Evolutionary conservation across 2,329 filamentous ascomycete genomes (phyloP).

Genomic region (Fusarium camptoceras): DNA sequence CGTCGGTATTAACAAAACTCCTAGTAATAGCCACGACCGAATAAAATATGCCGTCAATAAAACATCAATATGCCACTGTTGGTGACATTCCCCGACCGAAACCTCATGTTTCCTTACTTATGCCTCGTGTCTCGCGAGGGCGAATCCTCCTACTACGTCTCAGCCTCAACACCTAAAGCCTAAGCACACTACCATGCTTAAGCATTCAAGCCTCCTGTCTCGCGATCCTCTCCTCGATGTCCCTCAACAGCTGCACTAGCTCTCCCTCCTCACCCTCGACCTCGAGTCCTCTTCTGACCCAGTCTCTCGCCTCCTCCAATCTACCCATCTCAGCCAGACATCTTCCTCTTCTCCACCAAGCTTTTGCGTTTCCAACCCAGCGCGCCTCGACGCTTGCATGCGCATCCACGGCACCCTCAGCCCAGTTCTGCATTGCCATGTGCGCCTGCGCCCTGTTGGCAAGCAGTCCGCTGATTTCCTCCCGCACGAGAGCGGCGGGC

Average conservation of each 20-base stretch:
- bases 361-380: constrained; percentile 89
- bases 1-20: constrained; percentile 30
- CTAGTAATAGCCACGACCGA: constrained; percentile 9
- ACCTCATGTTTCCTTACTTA: constrained; percentile 5
- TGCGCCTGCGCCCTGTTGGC: constrained; percentile 91
- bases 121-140: constrained; percentile 26
- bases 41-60: constrained; percentile 15
- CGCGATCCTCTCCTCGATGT: constrained; percentile 64
- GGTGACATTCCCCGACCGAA: constrained; percentile 16
- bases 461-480: constrained; percentile 84
- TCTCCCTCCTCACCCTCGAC: constrained; percentile 80
- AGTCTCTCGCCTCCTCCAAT: constrained; percentile 82
- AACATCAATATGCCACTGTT: constrained; percentile 21
- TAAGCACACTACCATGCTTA: neutral
- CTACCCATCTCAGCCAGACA: constrained; percentile 93
- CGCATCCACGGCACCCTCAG: constrained; percentile 87
- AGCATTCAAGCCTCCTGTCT: constrained; percentile 51
- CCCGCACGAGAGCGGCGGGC: constrained; percentile 81
- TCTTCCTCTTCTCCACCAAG: constrained; percentile 89
- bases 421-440: constrained; percentile 85
- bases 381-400: constrained; percentile 90
- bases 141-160: neutral
- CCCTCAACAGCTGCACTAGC: constrained; percentile 71
- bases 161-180: neutral
- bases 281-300: constrained; percentile 82